Evolutionary conservation across 768 basidiomycete genomes (phyloP), one percentile per base, ranked within the genome.

Genomic region (Auriscalpium vulgare): DNA sequence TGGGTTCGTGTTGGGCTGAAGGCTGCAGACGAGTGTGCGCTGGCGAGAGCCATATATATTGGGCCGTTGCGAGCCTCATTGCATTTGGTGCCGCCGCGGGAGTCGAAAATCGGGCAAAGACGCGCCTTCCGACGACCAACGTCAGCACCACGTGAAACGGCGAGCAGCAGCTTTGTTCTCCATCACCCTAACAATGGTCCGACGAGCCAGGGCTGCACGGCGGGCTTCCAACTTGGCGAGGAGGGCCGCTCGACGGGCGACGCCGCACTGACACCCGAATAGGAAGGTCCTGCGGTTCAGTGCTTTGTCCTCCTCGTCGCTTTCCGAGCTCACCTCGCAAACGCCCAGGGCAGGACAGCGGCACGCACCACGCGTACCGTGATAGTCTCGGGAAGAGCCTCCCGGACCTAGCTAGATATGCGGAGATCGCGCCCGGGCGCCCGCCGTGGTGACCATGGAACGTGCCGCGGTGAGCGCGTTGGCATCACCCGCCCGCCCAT

Each of bases 261-360:
- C 57, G 57, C 53, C 53, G 50, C 29, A 3, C 21, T 38, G n/a
- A 37, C 8, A 36, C 43, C 45, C 36, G 51, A 59, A 55, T 47
- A 48, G 43, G 51, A 45, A 40, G 23, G 36, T 36, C 21, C 45
- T 36, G 53, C 38, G 40, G 40, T 43, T 43, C 34, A 50, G 38
- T 63, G 62, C 62, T 61, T 63, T 63, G 57, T 63, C 50, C 52
- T 38, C 36, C 23, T 61, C 57, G 53, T 54, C 19, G n/a, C 29
- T 38, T 51, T 48, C 53, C 60, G 58, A 46, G 45, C 37, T 51
- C 35, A 37, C 38, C 37, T 21, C 36, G n/a, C 17, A 13, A 29
- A 51, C 11, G 47, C 8, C 47, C 29, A 23, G 47, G 13, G 29
- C 19, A 10, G 21, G 47, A 16, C 29, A 29, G 29, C 29, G 29